phyloP scores from a whole-genome alignment of 805 yeast species.

The Saccharomycopsis javanensis region DNA sequence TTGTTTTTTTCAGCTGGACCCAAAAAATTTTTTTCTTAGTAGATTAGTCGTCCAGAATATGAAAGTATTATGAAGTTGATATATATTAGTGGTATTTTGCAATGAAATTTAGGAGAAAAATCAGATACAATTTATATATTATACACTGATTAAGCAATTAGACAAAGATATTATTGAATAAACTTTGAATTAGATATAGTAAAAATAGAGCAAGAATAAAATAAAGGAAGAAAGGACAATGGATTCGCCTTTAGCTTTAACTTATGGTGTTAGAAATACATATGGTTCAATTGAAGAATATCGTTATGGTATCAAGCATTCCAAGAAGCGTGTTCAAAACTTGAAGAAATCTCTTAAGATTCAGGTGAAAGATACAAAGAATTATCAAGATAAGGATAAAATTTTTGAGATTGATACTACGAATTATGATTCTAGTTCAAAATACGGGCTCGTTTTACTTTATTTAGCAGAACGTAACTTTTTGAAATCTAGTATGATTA shows the following conservation, averaged over 20 bases:
- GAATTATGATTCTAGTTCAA: slow-evolving; percentile 40
- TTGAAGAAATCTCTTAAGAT: slow-evolving; percentile 57
- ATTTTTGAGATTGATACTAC: slow-evolving; percentile 37
- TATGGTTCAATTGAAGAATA: slow-evolving; percentile 62
- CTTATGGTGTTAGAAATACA: slow-evolving; percentile 47
- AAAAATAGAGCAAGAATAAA: too few species aligned
- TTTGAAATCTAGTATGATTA: slow-evolving; percentile 57
- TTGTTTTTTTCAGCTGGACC: background rate
- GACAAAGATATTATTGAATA: too few species aligned
- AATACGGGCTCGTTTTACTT: slow-evolving; percentile 50
- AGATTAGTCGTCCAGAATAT: background rate
- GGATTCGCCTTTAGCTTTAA: slow-evolving; percentile 18
- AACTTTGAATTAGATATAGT: too few species aligned
- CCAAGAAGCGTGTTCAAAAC: slow-evolving; percentile 50
- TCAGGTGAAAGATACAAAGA: slow-evolving; percentile 57
- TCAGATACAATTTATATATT: too few species aligned
- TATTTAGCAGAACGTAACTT: slow-evolving; percentile 70
- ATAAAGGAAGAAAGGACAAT: too few species aligned
- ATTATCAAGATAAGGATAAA: slow-evolving; percentile 41
- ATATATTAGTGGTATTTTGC: too few species aligned
- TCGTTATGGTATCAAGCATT: slow-evolving; percentile 53
- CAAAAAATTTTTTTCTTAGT: background rate
- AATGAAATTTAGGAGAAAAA: too few species aligned
- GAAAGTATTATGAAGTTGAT: too few species aligned
- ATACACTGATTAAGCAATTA: too few species aligned